phyloP scores from a whole-genome alignment of 23 red algal genomes.

The Chondrus crispus region DNA sequence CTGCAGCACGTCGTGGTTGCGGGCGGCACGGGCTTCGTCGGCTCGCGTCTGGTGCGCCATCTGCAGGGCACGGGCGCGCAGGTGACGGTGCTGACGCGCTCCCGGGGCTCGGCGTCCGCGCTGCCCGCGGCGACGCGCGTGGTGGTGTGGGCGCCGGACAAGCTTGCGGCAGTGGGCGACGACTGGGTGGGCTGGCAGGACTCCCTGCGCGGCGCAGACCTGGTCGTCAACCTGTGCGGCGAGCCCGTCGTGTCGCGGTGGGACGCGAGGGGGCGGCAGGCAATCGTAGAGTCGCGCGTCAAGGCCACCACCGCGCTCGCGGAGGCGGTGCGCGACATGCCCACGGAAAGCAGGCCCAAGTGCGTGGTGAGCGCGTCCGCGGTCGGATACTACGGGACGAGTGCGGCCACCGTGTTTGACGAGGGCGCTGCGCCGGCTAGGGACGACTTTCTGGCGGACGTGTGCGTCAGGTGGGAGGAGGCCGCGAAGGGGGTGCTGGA shows the following conservation, averaged over 20 bases:
- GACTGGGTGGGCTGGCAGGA: background rate
- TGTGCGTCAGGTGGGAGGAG: constrained; percentile 77
- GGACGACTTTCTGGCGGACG: constrained; percentile 75
- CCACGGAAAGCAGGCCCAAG: background rate
- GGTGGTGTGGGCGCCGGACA: background rate
- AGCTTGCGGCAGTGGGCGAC: background rate
- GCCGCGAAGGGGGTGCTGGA: constrained; percentile 33
- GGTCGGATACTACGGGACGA: constrained; percentile 91
- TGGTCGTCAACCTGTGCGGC: constrained; percentile 90
- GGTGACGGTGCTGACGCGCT: constrained; percentile 59
- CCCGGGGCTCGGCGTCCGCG: background rate
- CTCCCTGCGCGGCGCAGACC: constrained; percentile 50
- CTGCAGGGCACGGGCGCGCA: constrained; percentile 27
- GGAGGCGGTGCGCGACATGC: background rate
- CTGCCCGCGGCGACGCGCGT: background rate
- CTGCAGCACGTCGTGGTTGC: constrained; percentile 35
- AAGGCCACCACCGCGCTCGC: constrained; percentile 29
- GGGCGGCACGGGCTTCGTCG: constrained; percentile 94
- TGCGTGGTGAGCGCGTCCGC: constrained; percentile 74
- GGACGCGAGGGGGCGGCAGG: constrained; percentile 22
- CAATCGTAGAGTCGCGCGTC: constrained; percentile 54
- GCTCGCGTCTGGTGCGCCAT: constrained; percentile 37
- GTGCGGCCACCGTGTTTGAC: constrained; percentile 33
- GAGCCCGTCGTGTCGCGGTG: constrained; percentile 67
- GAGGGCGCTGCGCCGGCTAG: constrained; percentile 19